Conservation (phyloP, 345 rosid genomes). For the Odontarrhena argentea region DNA sequence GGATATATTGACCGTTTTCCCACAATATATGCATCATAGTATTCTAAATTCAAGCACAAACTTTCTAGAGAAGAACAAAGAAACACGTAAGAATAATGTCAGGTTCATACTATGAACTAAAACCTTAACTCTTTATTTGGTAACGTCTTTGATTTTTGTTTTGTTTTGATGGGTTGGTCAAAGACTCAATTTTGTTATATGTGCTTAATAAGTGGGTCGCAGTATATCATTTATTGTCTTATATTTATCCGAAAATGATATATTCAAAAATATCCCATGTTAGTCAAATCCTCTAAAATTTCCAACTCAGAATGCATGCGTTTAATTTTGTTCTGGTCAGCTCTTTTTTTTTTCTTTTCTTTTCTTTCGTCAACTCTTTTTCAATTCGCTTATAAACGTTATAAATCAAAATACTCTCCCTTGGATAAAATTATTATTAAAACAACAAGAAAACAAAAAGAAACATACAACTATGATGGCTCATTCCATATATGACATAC, state of each 20-base stretch:
- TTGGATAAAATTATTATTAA: conserved; percentile 3
- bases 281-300: conserved; percentile 16
- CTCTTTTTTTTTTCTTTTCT: not conserved
- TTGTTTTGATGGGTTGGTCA: conserved; percentile 42
- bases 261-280: conserved; percentile 20
- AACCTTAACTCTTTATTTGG: conserved; percentile 18
- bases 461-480: too few species aligned
- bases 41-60: conserved; percentile 33
- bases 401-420: conserved; percentile 5
- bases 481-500: not conserved
- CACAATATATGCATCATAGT: conserved; percentile 30
- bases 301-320: conserved; percentile 18
- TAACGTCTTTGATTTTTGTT: conserved; percentile 41
- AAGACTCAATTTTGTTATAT: conserved; percentile 37
- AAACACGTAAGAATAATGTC: conserved; percentile 40
- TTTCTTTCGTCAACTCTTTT: conserved; percentile 14
- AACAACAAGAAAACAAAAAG: not conserved
- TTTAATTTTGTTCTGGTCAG: conserved; percentile 14
- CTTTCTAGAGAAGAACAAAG: conserved; percentile 35
- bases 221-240: conserved; percentile 17
- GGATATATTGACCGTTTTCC: too few species aligned
- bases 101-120: conserved; percentile 35
- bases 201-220: conserved; percentile 31
- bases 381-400: conserved; percentile 12
- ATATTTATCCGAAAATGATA: conserved; percentile 34